Evolutionary conservation across 2,329 filamentous ascomycete genomes (phyloP).

Genomic region (Colletotrichum simmondsii): DNA sequence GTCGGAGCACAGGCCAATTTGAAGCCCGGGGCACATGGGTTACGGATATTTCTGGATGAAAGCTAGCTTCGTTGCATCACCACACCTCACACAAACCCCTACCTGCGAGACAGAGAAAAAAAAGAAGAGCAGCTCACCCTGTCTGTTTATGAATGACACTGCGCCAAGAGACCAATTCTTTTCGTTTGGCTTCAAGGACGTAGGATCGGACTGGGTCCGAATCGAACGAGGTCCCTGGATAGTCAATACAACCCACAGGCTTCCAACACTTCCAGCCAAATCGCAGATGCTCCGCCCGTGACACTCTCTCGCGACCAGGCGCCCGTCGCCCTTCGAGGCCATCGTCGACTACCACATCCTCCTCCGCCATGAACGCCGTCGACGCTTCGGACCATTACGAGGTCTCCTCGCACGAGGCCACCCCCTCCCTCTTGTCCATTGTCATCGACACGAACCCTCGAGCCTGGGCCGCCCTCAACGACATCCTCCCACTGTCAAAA

Average conservation of each 20-base stretch:
- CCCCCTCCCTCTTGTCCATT: conserved; percentile 87
- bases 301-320: conserved; percentile 27
- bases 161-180: conserved; percentile 7
- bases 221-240: not conserved
- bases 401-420: conserved; percentile 61
- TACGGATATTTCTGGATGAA: conserved; percentile 27
- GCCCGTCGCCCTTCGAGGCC: conserved; percentile 21
- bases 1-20: conserved; percentile 18
- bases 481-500: conserved; percentile 81
- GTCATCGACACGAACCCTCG: conserved; percentile 97
- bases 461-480: conserved; percentile 85
- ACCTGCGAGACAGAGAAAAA: not conserved
- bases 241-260: not conserved
- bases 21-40: conserved; percentile 2
- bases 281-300: conserved; percentile 24
- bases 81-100: conserved; percentile 20
- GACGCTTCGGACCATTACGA: conserved; percentile 72
- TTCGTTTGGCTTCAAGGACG: conserved; percentile 10
- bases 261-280: not conserved
- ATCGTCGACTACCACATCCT: conserved; percentile 12
- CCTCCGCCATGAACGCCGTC: conserved; percentile 61
- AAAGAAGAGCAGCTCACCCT: not conserved
- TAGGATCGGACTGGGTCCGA: conserved; percentile 2
- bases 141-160: conserved; percentile 7
- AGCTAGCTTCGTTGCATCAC: conserved; percentile 19